Evolutionary conservation across 179 eudicot species (phyloP), one percentile per base, ranked within the genome.

Genomic region (Nepenthes alata): DNA sequence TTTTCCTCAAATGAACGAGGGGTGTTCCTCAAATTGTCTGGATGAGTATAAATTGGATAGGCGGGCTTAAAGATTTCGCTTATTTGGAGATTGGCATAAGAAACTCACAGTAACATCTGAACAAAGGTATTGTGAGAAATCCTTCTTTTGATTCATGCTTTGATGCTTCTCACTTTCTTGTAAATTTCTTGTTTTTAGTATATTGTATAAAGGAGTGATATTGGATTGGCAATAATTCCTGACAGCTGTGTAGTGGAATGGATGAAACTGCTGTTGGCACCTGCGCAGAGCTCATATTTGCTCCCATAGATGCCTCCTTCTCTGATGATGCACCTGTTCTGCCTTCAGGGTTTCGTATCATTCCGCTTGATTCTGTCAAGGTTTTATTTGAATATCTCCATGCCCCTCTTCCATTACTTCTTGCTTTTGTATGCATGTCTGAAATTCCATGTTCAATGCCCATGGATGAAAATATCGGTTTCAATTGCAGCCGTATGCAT

Each of bases 291-390:
- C 94, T 90, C 67, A 80, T 88, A 64, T 90, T 81, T 79, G 97
- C 97, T 69, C 97, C 97, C 14, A 83, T 90, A 55, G 97, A 91
- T 74, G 93, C 94, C 47, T 85, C 97, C 15, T 88, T 91, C 70
- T 83, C 94, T 58, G 96, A 91, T 72, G 90, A 91, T 63, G 88
- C 94, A 57, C 97, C 97, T 56, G 96, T 91, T 45, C 70, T 91
- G 38, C 96, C 96, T 16, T 91, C 97, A 65, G 97, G 97, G 64
- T 88, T 91, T 60, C 87, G 96, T 61, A 91, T 88, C 44, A 82
- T 91, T 60, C 97, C 97, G 62, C 87, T 91, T 58, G 90, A 82
- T 72, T 74, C 87, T 56, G 71, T 66, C 11, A 84, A 75, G 85
- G 97, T 81, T 11, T 16, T 55, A 47, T 11, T 12, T 37, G 11